These are phyloP conservation scores for Stemphylium lycopersici DNA, from an alignment of 2,329 filamentous ascomycete species.

Conservation along the genomic window DNA sequence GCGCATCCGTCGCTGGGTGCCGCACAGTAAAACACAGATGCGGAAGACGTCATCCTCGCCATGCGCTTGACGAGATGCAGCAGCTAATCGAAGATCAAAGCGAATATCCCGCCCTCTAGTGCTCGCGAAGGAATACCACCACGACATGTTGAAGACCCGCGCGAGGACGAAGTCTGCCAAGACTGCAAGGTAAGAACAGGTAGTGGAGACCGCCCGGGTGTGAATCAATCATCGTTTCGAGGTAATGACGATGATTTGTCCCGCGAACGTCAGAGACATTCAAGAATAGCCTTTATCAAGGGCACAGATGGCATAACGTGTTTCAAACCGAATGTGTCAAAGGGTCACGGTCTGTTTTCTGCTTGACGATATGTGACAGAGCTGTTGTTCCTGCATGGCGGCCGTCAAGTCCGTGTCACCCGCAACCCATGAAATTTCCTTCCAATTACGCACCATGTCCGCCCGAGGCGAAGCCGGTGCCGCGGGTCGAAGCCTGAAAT, in stretches of 20 bases:
- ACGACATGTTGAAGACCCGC: slow-evolving; percentile 8
- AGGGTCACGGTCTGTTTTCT: background rate
- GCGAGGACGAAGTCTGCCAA: slow-evolving; percentile 5
- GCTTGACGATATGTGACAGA: slow-evolving; percentile 2
- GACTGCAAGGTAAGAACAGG: background rate
- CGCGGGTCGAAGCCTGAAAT: slow-evolving; percentile 18
- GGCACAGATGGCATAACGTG: background rate
- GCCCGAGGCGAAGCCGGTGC: slow-evolving; percentile 25
- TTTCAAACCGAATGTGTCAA: slow-evolving; percentile 5
- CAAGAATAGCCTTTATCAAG: background rate
- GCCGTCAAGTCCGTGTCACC: slow-evolving; percentile 12
- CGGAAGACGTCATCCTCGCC: slow-evolving; percentile 17
- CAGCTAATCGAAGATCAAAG: slow-evolving; percentile 1
- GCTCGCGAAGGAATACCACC: slow-evolving; percentile 6
- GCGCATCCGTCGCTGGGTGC: background rate
- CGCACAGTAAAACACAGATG: slow-evolving; percentile 5
- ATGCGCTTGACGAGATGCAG: slow-evolving; percentile 17
- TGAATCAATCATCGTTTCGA: slow-evolving; percentile 30
- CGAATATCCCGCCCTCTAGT: background rate
- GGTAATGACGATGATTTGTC: background rate
- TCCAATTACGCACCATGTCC: slow-evolving; percentile 17
- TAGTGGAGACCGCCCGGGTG: slow-evolving; percentile 3
- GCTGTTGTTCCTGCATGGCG: slow-evolving; percentile 21
- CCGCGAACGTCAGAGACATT: slow-evolving; percentile 1
- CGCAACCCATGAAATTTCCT: slow-evolving; percentile 1